Percentiles rank a stretch among this genome's conserved stretches.
Conservation (phyloP, 164 flowering plant species). For the Brasenia schreberi region DNA sequence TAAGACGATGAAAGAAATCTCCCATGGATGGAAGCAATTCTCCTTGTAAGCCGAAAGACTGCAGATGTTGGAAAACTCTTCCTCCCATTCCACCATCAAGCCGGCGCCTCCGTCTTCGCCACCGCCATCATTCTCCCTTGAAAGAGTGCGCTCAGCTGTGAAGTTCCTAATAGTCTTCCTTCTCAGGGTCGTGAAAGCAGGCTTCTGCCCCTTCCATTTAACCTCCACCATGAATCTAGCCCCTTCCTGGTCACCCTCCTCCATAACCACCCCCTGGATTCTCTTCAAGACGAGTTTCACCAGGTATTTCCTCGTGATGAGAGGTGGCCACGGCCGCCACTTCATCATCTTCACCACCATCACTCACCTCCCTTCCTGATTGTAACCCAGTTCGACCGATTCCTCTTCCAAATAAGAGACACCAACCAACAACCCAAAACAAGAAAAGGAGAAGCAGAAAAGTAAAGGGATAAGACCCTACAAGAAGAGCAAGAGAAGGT, state of each 20-base stretch:
- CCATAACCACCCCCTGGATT: conserved; percentile 26
- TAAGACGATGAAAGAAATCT: conserved; percentile 55
- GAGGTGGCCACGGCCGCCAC: conserved; percentile 97
- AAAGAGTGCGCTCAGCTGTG: conserved; percentile 42
- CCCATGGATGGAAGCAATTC: conserved; percentile 78
- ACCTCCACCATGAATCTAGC: conserved; percentile 54
- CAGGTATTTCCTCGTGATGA: conserved; percentile 52
- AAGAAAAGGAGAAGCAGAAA: too few relatives aligned
- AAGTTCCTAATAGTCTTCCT: conserved; percentile 61
- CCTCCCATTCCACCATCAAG: conserved; percentile 48
- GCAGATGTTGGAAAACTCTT: conserved; percentile 70
- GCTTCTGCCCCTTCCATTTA: conserved; percentile 76
- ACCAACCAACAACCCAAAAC: too few relatives aligned
- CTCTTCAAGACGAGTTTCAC: conserved; percentile 50
- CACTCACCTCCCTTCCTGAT: conserved; percentile 2
- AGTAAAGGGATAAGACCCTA: too few relatives aligned
- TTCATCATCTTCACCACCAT: conserved; percentile 97
- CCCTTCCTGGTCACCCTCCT: conserved; percentile 8
- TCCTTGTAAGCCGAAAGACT: conserved; percentile 46
- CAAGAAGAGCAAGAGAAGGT: too few relatives aligned
- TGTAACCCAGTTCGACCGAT: neutral
- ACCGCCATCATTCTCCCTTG: conserved; percentile 21
- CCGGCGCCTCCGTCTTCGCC: neutral
- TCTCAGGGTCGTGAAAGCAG: conserved; percentile 45
- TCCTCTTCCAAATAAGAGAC: neutral